A percentile compares a stretch with the other conserved stretches of the same genome.
Conservation (phyloP, 176 grass and related monocot species). For the Poa annua region DNA sequence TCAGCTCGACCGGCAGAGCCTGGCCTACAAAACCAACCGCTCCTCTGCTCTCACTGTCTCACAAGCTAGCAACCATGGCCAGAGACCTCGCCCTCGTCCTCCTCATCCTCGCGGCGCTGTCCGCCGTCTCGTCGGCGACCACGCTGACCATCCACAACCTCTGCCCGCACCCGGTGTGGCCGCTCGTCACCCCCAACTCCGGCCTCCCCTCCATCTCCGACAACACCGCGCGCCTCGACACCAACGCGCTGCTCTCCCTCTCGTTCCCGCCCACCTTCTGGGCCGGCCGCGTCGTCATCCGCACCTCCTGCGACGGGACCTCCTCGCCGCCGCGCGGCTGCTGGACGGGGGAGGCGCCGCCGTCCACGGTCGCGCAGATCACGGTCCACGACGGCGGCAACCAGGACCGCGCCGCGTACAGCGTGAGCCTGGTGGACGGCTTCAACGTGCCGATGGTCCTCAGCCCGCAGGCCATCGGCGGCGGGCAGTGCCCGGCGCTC, state of each 20-base stretch:
- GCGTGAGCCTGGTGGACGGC: constrained; percentile 59
- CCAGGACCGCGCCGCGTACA: constrained; percentile 42
- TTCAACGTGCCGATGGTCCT: constrained; percentile 62
- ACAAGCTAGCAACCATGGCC: constrained; percentile 27
- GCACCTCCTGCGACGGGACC: constrained; percentile 50
- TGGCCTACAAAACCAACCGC: not conserved
- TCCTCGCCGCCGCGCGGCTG: constrained; percentile 25
- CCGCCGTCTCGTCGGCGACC: constrained; percentile 4
- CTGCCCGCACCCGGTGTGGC: constrained; percentile 55
- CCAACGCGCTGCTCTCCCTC: constrained; percentile 44
- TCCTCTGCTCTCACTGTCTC: not conserved
- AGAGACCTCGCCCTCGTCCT: not conserved
- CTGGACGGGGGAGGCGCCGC: constrained; percentile 47
- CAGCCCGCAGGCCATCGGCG: constrained; percentile 44
- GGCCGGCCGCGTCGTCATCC: constrained; percentile 47
- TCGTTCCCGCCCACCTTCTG: constrained; percentile 40
- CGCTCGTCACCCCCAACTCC: constrained; percentile 48
- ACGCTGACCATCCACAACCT: constrained; percentile 59
- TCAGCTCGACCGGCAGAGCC: not conserved
- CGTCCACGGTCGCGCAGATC: constrained; percentile 33
- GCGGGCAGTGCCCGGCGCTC: constrained; percentile 46
- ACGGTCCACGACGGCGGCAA: constrained; percentile 38
- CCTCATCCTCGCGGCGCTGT: not conserved
- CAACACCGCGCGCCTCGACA: constrained; percentile 49
- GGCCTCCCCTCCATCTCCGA: constrained; percentile 59